These are phyloP conservation scores for Annulohypoxylon stygium DNA, from an alignment of 495 filamentous ascomycete genomes.

Conservation along the genomic window DNA sequence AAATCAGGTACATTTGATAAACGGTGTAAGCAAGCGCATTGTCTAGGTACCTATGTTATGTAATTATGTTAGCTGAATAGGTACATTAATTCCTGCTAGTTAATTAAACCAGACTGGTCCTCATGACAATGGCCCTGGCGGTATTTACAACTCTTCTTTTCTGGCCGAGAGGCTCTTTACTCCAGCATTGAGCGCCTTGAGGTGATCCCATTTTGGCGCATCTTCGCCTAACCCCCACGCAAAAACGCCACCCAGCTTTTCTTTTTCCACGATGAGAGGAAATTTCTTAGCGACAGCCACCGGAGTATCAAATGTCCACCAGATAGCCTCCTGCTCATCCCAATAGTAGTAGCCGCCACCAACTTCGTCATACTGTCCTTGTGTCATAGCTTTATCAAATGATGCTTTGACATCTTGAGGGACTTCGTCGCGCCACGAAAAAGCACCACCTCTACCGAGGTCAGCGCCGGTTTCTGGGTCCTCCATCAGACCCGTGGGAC, in stretches of 20 bases:
- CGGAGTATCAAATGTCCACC: constrained; percentile 83
- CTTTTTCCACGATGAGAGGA: constrained; percentile 67
- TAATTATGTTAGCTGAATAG: too few relatives aligned
- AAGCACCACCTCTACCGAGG: constrained; percentile 70
- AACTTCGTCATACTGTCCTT: constrained; percentile 69
- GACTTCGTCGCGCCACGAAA: constrained; percentile 71
- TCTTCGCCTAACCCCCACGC: constrained; percentile 83
- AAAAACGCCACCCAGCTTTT: constrained; percentile 76
- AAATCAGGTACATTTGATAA: too few relatives aligned
- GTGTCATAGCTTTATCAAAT: constrained; percentile 63
- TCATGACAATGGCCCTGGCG: too few relatives aligned
- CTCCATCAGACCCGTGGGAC: constrained; percentile 72
- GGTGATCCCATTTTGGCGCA: constrained; percentile 68
- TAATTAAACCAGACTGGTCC: too few relatives aligned
- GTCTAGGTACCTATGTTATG: too few relatives aligned
- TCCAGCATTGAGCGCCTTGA: constrained; percentile 68
- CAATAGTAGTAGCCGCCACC: constrained; percentile 78
- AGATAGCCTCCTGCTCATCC: constrained; percentile 69
- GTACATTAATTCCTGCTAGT: too few relatives aligned
- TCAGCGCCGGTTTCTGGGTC: constrained; percentile 74
- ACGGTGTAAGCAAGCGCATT: too few relatives aligned
- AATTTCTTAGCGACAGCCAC: constrained; percentile 74
- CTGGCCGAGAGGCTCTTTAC: constrained; percentile 49
- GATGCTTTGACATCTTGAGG: constrained; percentile 61
- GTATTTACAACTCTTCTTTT: constrained; percentile 46